phyloP scores from a whole-genome alignment of 208 protist genomes.

The Acanthamoeba royreba region DNA sequence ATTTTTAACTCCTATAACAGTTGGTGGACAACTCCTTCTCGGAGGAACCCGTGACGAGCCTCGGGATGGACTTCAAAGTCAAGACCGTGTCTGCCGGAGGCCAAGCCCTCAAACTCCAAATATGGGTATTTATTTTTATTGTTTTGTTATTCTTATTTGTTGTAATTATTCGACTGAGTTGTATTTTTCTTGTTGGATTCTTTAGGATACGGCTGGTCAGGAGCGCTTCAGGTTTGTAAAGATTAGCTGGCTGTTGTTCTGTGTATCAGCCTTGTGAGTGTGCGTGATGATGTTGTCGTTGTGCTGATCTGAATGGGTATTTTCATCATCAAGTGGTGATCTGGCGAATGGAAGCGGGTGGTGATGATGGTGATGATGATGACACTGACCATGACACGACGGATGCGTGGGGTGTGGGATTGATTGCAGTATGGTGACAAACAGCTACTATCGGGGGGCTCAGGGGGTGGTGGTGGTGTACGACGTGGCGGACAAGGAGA shows the following conservation, averaged over 20 bases:
- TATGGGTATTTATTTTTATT: slow-evolving; percentile 53
- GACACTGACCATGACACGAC: not conserved
- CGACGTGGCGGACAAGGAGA: not conserved
- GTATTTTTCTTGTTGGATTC: not conserved
- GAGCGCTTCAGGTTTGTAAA: slow-evolving; percentile 82
- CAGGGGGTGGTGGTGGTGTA: not conserved
- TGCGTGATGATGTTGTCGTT: too few relatives aligned
- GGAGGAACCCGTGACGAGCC: slow-evolving; percentile 98
- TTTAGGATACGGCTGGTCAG: slow-evolving; percentile 85
- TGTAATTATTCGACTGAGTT: too few relatives aligned
- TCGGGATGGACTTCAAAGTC: slow-evolving; percentile 97
- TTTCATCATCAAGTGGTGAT: too few relatives aligned
- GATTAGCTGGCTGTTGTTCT: too few relatives aligned
- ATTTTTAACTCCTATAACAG: not conserved
- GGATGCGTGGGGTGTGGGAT: not conserved
- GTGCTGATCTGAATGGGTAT: not conserved
- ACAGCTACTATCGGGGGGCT: not conserved
- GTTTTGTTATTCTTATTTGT: not conserved
- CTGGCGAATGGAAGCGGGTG: too few relatives aligned
- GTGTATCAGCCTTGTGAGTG: too few relatives aligned
- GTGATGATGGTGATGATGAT: not conserved
- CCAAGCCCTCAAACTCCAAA: slow-evolving; percentile 97
- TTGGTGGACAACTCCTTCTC: not conserved
- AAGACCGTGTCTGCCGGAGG: slow-evolving; percentile 94
- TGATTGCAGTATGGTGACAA: not conserved